Evolutionary conservation across 2,329 filamentous ascomycete genomes (phyloP).

Genomic region (Amphichorda felina): DNA sequence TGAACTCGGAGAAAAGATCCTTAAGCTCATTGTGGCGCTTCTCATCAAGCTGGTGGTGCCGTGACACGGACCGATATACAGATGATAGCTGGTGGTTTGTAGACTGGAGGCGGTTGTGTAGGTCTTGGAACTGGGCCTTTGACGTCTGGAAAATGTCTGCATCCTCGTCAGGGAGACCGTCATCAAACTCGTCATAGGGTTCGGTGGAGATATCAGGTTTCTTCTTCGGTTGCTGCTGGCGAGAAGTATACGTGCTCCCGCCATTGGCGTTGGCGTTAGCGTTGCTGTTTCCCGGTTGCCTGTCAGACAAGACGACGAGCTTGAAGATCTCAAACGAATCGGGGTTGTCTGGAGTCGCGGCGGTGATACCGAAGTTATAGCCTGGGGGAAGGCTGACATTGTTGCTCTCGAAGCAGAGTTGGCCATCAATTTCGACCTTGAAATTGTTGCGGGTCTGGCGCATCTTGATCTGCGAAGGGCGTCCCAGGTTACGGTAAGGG

Average conservation of each 20-base stretch:
- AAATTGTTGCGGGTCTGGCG: constrained; percentile 52
- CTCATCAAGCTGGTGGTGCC: constrained; percentile 38
- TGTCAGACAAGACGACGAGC: constrained; percentile 58
- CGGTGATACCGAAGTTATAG: constrained; percentile 79
- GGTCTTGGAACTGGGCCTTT: constrained; percentile 62
- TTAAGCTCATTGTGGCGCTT: constrained; percentile 44
- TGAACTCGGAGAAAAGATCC: constrained; percentile 32
- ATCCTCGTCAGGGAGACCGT: constrained; percentile 32
- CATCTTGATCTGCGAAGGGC: constrained; percentile 69
- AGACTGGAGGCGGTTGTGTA: constrained; percentile 72
- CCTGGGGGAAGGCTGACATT: constrained; percentile 68
- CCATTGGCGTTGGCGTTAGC: constrained; percentile 6
- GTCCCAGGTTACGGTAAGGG: constrained; percentile 81
- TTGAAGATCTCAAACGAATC: constrained; percentile 94
- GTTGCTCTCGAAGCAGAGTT: constrained; percentile 71
- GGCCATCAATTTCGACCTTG: constrained; percentile 69
- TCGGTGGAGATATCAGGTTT: constrained; percentile 10
- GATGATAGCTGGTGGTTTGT: constrained; percentile 57
- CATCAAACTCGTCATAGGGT: constrained; percentile 19
- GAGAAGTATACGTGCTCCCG: constrained; percentile 15
- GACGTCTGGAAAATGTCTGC: constrained; percentile 36
- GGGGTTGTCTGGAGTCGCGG: constrained; percentile 78
- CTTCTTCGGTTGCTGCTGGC: constrained; percentile 16
- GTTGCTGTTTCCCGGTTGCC: constrained; percentile 9
- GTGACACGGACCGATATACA: constrained; percentile 45